A percentile compares a stretch with the other conserved stretches of the same genome.
Conservation (phyloP, 78 protist genomes). For the Dictyostelium intermedium region DNA sequence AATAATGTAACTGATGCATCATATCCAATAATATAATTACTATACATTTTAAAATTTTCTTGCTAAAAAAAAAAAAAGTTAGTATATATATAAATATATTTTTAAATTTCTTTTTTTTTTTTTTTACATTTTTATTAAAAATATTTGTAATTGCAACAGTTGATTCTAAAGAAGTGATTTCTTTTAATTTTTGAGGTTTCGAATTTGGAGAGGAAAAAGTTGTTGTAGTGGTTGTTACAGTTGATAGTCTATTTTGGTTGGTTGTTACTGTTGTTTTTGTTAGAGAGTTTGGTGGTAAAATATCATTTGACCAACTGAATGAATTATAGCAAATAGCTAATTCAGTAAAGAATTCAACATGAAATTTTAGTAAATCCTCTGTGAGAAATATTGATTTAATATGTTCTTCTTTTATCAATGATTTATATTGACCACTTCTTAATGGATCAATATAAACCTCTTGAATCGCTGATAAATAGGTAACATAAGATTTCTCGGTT, state of each 20-base stretch:
- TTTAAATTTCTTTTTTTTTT: not conserved
- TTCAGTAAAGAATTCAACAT: conserved; percentile 51
- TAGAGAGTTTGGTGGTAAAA: conserved; percentile 12
- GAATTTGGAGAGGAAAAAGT: not conserved
- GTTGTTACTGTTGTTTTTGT: not conserved
- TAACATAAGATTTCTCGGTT: conserved; percentile 54
- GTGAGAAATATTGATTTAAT: conserved; percentile 3
- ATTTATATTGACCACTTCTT: not conserved
- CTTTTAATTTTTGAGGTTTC: not conserved
- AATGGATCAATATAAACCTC: conserved; percentile 52
- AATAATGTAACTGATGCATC: conserved; percentile 23
- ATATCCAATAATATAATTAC: conserved; percentile 51
- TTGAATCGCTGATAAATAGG: conserved; percentile 24
- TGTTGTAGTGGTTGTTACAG: conserved; percentile 17
- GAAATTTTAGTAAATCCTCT: conserved; percentile 13
- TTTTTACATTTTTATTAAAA: conserved; percentile 41
- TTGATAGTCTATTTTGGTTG: not conserved
- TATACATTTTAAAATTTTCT: conserved; percentile 60
- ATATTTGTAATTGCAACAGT: conserved; percentile 2
- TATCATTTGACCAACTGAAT: conserved; percentile 26
- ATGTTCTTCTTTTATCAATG: not conserved
- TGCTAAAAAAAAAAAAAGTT: not conserved
- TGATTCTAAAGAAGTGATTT: conserved; percentile 11
- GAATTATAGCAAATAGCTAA: conserved; percentile 43
- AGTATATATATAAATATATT: not conserved